Conservation (phyloP, 208 protist species). For the Acanthamoeba lugdunensis region DNA sequence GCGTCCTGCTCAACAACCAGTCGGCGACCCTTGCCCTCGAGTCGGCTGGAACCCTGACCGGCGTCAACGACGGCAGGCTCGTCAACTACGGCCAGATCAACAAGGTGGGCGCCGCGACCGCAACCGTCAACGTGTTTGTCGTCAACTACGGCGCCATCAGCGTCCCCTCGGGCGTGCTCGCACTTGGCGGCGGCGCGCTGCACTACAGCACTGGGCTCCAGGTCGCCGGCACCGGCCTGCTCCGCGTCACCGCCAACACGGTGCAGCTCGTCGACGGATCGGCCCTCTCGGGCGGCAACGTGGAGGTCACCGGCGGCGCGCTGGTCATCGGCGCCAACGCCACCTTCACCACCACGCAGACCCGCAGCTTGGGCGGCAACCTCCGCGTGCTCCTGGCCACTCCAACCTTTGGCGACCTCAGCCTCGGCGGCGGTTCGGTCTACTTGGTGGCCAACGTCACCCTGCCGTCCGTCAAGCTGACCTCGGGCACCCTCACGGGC, state of each 20-base stretch:
- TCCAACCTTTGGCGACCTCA: conserved; percentile 39
- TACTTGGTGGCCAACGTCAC: conserved; percentile 17
- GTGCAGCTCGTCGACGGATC: conserved; percentile 50
- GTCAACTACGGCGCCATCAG: conserved; percentile 16
- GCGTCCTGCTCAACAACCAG: conserved; percentile 48
- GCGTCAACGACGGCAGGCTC: not conserved
- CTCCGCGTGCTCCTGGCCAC: conserved; percentile 24
- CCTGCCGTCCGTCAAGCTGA: not conserved
- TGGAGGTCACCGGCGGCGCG: conserved; percentile 29
- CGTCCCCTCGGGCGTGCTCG: not conserved
- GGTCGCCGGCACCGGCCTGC: not conserved
- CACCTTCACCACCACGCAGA: not conserved
- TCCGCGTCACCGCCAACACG: conserved; percentile 22
- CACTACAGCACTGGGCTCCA: conserved; percentile 1
- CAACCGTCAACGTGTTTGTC: conserved; percentile 41
- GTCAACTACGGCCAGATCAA: conserved; percentile 54
- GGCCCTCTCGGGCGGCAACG: not conserved
- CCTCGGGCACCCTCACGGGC: conserved; percentile 35
- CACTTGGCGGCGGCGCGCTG: not conserved
- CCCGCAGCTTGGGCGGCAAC: conserved; percentile 2
- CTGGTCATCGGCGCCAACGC: conserved; percentile 17
- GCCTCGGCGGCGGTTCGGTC: conserved; percentile 15
- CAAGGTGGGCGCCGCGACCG: conserved; percentile 3
- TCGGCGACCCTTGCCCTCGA: not conserved
- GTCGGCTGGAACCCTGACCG: conserved; percentile 26